These are phyloP conservation scores for Citrus unshiu DNA, from an alignment of 345 rosid species.

Conservation along the genomic window DNA sequence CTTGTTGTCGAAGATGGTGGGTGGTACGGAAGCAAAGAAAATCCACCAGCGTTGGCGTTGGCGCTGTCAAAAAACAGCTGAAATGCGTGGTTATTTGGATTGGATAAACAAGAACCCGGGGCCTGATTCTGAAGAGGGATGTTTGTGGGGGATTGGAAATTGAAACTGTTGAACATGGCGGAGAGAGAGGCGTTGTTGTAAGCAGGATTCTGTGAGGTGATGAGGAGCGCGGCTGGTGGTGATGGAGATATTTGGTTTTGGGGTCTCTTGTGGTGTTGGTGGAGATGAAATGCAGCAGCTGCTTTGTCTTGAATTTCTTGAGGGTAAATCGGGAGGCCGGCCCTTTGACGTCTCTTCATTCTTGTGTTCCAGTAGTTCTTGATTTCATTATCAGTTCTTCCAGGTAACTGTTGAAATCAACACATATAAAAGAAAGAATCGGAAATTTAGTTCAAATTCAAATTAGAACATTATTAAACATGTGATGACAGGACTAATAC, in stretches of 20 bases:
- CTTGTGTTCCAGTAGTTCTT: slow-evolving; percentile 92
- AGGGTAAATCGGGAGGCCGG: slow-evolving; percentile 72
- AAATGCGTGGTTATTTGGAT: slow-evolving; percentile 13
- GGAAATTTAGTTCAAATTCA: not conserved
- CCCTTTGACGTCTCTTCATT: slow-evolving; percentile 69
- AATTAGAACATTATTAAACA: not conserved
- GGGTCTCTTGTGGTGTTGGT: slow-evolving; percentile 19
- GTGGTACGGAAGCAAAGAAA: slow-evolving; percentile 24
- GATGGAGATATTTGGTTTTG: slow-evolving; percentile 24
- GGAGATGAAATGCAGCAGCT: slow-evolving; percentile 23
- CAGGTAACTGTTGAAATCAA: slow-evolving; percentile 53
- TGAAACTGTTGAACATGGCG: slow-evolving; percentile 16
- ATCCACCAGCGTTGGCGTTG: slow-evolving; percentile 6
- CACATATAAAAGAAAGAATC: not conserved
- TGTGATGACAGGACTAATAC: not conserved
- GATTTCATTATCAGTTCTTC: slow-evolving; percentile 87
- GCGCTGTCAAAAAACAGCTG: not conserved
- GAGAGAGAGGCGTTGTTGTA: slow-evolving; percentile 24
- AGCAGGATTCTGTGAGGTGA: slow-evolving; percentile 22
- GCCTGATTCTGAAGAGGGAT: slow-evolving; percentile 19
- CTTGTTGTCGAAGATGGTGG: slow-evolving; percentile 10
- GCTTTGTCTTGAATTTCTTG: slow-evolving; percentile 40
- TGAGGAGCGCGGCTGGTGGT: slow-evolving; percentile 32
- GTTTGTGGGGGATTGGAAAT: slow-evolving; percentile 15
- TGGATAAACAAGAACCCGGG: slow-evolving; percentile 8